Percentiles rank a stretch among this genome's conserved stretches.
Evolutionary conservation across 768 basidiomycete genomes (phyloP).

Genomic region (Agaricus subrufescens): DNA sequence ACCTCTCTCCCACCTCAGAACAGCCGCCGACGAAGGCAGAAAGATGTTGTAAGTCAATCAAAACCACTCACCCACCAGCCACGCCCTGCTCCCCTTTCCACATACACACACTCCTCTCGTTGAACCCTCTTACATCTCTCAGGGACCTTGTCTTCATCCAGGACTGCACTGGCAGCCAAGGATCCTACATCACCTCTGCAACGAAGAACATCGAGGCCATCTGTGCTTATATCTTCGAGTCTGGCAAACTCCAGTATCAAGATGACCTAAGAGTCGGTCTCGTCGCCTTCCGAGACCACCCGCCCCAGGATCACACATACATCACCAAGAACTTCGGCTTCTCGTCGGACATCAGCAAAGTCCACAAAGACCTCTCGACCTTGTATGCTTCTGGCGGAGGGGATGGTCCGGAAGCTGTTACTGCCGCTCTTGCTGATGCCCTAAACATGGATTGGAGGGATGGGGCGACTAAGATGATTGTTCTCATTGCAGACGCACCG

Average conservation of each 20-base stretch:
- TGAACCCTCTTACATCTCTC: conserved; percentile 16
- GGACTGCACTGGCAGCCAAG: conserved; percentile 92
- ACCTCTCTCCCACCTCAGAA: conserved; percentile 1
- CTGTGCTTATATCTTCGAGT: conserved; percentile 91
- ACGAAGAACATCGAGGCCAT: conserved; percentile 97
- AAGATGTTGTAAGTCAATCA: conserved; percentile 19
- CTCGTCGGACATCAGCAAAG: conserved; percentile 84
- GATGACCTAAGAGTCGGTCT: conserved; percentile 92
- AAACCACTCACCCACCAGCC: conserved; percentile 67
- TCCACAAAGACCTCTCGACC: conserved; percentile 77
- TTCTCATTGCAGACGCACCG: conserved; percentile 95
- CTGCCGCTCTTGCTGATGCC: conserved; percentile 85
- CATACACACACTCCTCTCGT: not conserved
- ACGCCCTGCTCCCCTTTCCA: conserved; percentile 30
- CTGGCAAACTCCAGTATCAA: conserved; percentile 79
- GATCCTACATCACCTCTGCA: conserved; percentile 87
- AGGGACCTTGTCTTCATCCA: conserved; percentile 95
- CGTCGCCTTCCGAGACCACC: conserved; percentile 94
- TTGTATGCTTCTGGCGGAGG: conserved; percentile 89
- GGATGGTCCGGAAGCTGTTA: conserved; percentile 96
- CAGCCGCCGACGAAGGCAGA: conserved; percentile 16
- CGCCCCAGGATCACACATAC: conserved; percentile 95
- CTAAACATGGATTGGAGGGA: conserved; percentile 89
- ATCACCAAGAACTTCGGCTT: conserved; percentile 93
- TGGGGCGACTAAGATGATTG: conserved; percentile 89